Evolutionary conservation across 2,329 filamentous ascomycete genomes (phyloP), one percentile per base, ranked within the genome.

Genomic region (Cladobotryum protrusum): DNA sequence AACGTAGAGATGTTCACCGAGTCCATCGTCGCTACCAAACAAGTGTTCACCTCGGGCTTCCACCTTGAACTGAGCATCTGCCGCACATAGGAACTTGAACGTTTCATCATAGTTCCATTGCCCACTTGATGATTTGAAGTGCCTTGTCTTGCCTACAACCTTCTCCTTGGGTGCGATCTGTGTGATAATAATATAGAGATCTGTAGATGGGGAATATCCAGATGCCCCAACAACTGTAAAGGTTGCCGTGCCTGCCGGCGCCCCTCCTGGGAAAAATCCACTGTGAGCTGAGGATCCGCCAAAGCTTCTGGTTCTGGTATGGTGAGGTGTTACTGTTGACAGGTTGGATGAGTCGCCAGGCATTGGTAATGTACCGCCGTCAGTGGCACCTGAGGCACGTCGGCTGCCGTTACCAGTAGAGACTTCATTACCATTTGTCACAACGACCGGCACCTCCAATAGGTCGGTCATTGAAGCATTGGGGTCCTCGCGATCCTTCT

Each of bases 71-170:
- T 88, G 84, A 18, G 87, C 77, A 59, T 96, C 92, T 2, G 92
- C 84, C 1, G 85, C 79, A 69, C 90, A 95, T 11, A 77, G 74
- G 18, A 87, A 77, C 61, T 84, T 90, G 74, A 93, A 92, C 1
- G 81, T 83, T 65, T 95, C 89, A 55, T 89, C 84, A 66, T 83
- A 95, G 15, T 73, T 76, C 54, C 88, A 79, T 3, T 76, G 71
- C 2, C 86, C 88, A 1, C 72, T 73, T 3, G 79, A 71, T 1
- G 85, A 78, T 67, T 96, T 96, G 72, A 87, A 81, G 56, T 93
- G 86, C 66, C 96, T 95, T 18, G 91, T 96, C 75, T 97, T 96
- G 71, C 91, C 84, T 42, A 99, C 74, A 42, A 86, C 81, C 72
- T 93, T 96, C 45, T 74, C 79, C 68, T 86, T 91, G 43, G 82